These are phyloP conservation scores for Cyclocybe aegerita DNA, from an alignment of 768 basidiomycete genomes.

Conservation along the genomic window DNA sequence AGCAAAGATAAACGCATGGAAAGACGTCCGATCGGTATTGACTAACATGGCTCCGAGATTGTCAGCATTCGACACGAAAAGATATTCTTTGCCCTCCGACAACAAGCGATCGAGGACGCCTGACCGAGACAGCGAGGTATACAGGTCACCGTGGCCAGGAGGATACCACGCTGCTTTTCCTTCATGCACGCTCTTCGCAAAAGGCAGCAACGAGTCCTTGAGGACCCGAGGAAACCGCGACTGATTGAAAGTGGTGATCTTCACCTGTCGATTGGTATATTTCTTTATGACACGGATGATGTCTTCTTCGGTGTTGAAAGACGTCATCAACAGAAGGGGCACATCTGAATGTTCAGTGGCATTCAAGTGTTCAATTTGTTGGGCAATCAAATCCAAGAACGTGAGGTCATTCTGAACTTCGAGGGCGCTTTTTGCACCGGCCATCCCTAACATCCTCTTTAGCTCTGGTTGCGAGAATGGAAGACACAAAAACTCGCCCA, in stretches of 20 bases:
- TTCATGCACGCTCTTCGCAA: constrained; percentile 60
- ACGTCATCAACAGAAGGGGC: constrained; percentile 90
- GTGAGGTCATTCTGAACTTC: constrained; percentile 88
- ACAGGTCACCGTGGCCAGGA: constrained; percentile 91
- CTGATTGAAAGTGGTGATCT: constrained; percentile 80
- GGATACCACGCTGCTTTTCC: constrained; percentile 88
- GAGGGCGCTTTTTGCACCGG: constrained; percentile 78
- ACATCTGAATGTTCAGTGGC: constrained; percentile 69
- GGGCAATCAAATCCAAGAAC: constrained; percentile 81
- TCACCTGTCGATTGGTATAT: constrained; percentile 80
- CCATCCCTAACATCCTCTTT: constrained; percentile 50
- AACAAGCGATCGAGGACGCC: constrained; percentile 88
- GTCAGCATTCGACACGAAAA: constrained; percentile 95
- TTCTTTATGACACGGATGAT: constrained; percentile 85
- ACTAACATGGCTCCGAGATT: constrained; percentile 86
- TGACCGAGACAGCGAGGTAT: constrained; percentile 84
- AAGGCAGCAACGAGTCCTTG: constrained; percentile 74
- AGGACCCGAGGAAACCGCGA: constrained; percentile 82
- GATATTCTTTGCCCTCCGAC: constrained; percentile 88
- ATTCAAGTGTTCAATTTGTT: constrained; percentile 88
- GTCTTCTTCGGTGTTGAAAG: constrained; percentile 90
- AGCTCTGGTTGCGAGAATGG: constrained; percentile 17
- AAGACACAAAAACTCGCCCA: constrained; percentile 45
- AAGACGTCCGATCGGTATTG: constrained; percentile 20
- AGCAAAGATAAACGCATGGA: too few relatives aligned